These are phyloP conservation scores for Emydomyces testavorans DNA, from an alignment of 2,329 filamentous ascomycete genomes.

Conservation along the genomic window DNA sequence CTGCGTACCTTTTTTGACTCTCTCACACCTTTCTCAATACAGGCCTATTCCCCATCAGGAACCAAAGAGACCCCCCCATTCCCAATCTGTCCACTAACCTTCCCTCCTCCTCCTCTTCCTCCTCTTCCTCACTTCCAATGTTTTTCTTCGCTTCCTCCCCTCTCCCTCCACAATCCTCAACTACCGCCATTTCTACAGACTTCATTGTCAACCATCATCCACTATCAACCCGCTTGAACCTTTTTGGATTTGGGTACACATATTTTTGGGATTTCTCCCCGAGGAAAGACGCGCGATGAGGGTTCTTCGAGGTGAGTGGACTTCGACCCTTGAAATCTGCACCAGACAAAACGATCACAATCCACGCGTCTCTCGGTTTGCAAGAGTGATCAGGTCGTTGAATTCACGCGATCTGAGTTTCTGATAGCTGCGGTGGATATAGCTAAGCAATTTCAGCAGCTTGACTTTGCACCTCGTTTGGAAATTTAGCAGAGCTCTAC, in stretches of 20 bases:
- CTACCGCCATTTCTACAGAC: neutral
- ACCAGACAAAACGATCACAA: neutral
- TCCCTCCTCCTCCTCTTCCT: neutral
- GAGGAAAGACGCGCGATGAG: slow-evolving; percentile 5
- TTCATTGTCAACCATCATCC: neutral
- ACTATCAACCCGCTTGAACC: neutral
- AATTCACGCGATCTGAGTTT: neutral
- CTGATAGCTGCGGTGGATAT: neutral
- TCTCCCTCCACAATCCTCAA: slow-evolving; percentile 3
- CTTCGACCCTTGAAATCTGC: neutral
- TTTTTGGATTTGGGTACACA: neutral
- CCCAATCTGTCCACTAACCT: slow-evolving; percentile 3
- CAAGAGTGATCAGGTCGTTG: neutral
- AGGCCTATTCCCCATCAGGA: slow-evolving; percentile 7
- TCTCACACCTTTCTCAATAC: neutral
- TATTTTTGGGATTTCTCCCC: neutral
- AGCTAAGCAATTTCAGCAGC: neutral
- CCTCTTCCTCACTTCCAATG: slow-evolving; percentile 2
- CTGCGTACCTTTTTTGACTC: neutral
- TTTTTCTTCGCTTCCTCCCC: slow-evolving; percentile 11
- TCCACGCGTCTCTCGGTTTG: slow-evolving; percentile 1
- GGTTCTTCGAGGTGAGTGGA: neutral
- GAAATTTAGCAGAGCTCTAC: neutral
- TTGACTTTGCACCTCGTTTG: neutral
- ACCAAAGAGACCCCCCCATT: slow-evolving; percentile 3